These are phyloP conservation scores for Podila horticola DNA, from an alignment of 192 early-diverging fungal species.

Conservation along the genomic window DNA sequence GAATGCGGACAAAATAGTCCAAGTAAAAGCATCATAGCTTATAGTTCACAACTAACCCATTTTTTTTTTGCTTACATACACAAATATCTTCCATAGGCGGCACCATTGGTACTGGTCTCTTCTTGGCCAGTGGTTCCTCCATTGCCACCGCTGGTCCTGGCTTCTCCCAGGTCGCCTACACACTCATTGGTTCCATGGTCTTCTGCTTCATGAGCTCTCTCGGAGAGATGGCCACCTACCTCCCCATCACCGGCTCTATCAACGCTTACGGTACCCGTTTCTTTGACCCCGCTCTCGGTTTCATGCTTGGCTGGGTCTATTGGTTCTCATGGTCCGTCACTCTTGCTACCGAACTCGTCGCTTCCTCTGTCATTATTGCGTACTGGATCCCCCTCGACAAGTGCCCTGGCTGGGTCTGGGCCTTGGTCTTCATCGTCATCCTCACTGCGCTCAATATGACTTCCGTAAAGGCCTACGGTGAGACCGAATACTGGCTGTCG, in stretches of 20 bases:
- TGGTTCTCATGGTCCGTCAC: constrained; percentile 74
- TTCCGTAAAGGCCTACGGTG: constrained; percentile 80
- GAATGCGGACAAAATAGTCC: too few relatives aligned
- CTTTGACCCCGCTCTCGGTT: constrained; percentile 84
- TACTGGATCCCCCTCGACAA: constrained; percentile 52
- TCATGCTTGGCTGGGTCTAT: constrained; percentile 78
- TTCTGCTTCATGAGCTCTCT: constrained; percentile 83
- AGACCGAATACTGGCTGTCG: constrained; percentile 84
- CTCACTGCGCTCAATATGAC: constrained; percentile 76
- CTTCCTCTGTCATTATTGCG: constrained; percentile 76
- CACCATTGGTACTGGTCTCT: constrained; percentile 57
- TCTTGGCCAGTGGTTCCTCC: constrained; percentile 47
- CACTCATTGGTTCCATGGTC: constrained; percentile 70
- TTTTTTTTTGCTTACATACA: neutral
- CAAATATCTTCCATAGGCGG: constrained; percentile 28
- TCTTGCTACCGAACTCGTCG: constrained; percentile 80
- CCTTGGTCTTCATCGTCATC: constrained; percentile 65
- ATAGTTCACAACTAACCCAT: neutral
- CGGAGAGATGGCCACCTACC: constrained; percentile 88
- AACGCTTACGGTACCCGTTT: constrained; percentile 79
- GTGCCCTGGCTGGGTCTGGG: constrained; percentile 55
- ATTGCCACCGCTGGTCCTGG: constrained; percentile 44
- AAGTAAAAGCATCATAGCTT: neutral
- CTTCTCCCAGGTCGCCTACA: constrained; percentile 35
- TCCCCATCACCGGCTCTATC: constrained; percentile 85